Conservation (phyloP, 208 protist species). For the Vickermania ingenoplastis region DNA sequence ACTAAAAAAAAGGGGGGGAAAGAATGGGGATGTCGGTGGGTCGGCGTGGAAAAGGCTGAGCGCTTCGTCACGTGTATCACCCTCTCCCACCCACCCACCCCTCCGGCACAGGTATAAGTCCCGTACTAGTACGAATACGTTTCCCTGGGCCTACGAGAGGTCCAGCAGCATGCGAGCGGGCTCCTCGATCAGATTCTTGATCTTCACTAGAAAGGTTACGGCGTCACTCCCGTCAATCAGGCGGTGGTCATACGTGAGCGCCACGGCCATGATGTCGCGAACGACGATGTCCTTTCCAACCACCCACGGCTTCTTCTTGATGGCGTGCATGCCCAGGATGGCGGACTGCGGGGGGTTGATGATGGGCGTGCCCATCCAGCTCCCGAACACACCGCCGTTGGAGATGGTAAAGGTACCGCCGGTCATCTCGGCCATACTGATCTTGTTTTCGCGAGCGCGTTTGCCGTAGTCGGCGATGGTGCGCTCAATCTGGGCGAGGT, state of each 20-base stretch:
- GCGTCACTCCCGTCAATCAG: constrained; percentile 98
- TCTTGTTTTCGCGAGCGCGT: constrained; percentile 85
- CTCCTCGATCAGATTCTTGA: constrained; percentile 96
- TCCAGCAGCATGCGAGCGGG: constrained; percentile 91
- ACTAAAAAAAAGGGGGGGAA: too few species aligned
- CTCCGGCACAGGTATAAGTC: too few species aligned
- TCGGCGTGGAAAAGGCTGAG: too few species aligned
- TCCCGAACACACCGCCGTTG: constrained; percentile 98
- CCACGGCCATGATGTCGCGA: constrained; percentile 98
- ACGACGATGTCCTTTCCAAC: constrained; percentile 87
- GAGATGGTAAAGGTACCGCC: constrained; percentile 99
- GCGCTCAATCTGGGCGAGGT: constrained; percentile 95
- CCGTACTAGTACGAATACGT: too few species aligned
- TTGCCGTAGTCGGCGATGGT: constrained; percentile 88
- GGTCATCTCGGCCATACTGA: constrained; percentile 96
- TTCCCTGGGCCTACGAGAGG: too few species aligned
- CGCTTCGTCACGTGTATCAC: too few species aligned
- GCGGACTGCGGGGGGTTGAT: constrained; percentile 98
- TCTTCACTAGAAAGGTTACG: constrained; percentile 96
- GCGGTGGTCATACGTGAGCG: constrained; percentile 99
- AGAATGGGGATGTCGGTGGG: too few species aligned
- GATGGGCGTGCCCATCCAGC: constrained; percentile 98
- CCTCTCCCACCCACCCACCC: too few species aligned
- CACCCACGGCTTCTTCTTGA: constrained; percentile 94
- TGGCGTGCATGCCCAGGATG: constrained; percentile 98